These are phyloP conservation scores for Daedalea quercina DNA, from an alignment of 768 basidiomycete species.

Conservation along the genomic window DNA sequence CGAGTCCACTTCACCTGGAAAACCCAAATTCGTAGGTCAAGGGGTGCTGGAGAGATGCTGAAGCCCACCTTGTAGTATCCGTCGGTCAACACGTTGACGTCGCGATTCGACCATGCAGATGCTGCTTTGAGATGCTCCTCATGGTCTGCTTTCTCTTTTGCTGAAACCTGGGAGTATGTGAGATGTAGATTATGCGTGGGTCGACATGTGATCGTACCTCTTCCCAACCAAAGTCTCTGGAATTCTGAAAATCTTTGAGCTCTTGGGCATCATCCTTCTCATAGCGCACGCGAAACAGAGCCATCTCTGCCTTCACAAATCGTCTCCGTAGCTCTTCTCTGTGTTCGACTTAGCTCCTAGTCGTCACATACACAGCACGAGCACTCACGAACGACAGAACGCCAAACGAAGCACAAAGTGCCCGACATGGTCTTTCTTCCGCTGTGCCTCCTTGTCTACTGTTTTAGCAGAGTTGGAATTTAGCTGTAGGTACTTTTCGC, in stretches of 20 bases:
- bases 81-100: no score
- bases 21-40: no score
- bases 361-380: not conserved
- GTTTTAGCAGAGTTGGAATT: constrained; percentile 43
- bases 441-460: constrained; percentile 49
- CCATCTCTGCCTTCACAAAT: constrained; percentile 85
- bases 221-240: constrained; percentile 60
- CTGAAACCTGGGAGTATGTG: constrained; percentile 40
- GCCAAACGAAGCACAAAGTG: constrained; percentile 93
- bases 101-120: no score
- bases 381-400: constrained; percentile 90
- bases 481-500: constrained; percentile 73
- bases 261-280: constrained; percentile 57
- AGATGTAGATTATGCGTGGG: not conserved
- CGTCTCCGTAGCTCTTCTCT: constrained; percentile 88
- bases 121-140: no score
- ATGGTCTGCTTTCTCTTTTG: no score
- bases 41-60: no score
- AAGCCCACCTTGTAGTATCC: constrained; percentile 74
- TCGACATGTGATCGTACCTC: constrained; percentile 30
- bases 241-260: constrained; percentile 55
- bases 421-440: constrained; percentile 80
- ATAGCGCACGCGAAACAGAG: constrained; percentile 78
- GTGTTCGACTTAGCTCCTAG: not conserved
- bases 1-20: constrained; percentile 90